Evolutionary conservation across 306 rosid genomes (phyloP), one percentile per base, ranked within the genome.

Genomic region (Fragaria iinumae): DNA sequence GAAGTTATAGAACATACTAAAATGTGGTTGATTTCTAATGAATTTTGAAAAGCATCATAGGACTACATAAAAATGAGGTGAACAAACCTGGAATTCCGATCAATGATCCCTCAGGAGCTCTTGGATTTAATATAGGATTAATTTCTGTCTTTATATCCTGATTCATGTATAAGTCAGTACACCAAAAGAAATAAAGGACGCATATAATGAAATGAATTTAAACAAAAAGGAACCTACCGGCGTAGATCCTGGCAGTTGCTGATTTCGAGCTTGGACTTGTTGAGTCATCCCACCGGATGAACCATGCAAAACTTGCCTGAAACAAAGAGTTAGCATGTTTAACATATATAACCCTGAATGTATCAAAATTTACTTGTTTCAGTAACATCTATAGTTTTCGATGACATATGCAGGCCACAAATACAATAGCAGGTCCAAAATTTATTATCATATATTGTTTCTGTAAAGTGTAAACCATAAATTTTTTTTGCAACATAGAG

Each of bases 91-190:
- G 93, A 77, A 91, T 89, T 74, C 90, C 90, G 60, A 92, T 86
- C 80, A 96, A 77, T 57, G 99, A 96, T 80, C 93, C 99, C 74
- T 96, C 99, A 0, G 96, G 90, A 69, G 93, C 96, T 88, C 98
- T 86, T 53, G 98, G 96, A 90, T 87, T 96, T 81, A 92, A 83
- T 72, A 89, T 93, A 3, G 96, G 93, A 83, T 90, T 92, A 52
- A 91, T 91, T 84, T 92, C 99, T n/a, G 86, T 85, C 93, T 96
- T 96, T 50, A 92, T 89, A 62, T 96, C 99, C 99, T 96, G 83
- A 79, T 80, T 75, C 73, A 81, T 64, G 69, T 29, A 60, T 23
- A 60, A 55, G 77, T 89, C 81, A 88, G 77, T 47, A 75, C 65
- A 62, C 63, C 71, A 45, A 39, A 79, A 75, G 70, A 49, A 7